phyloP scores from a whole-genome alignment of 1,284 basidiomycete species.

The Hypsizygus ulmarius region DNA sequence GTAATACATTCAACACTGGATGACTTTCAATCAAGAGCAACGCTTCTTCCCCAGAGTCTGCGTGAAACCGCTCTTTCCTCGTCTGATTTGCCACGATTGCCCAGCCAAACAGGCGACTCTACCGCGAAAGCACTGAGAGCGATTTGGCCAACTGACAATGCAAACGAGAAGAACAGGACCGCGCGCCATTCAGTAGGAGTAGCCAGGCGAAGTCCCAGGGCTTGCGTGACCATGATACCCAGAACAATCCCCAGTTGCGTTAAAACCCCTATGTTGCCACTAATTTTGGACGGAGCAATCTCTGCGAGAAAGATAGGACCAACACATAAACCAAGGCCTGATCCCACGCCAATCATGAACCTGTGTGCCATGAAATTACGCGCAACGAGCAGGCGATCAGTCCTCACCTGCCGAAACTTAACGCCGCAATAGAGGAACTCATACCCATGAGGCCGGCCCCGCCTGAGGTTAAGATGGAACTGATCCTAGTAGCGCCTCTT shows the following conservation, averaged over 20 bases:
- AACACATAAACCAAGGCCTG: slow-evolving; percentile 84
- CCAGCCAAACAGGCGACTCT: slow-evolving; percentile 71
- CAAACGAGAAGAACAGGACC: slow-evolving; percentile 68
- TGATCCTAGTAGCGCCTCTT: slow-evolving; percentile 59
- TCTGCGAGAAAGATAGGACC: slow-evolving; percentile 84
- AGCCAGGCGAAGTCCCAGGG: slow-evolving; percentile 61
- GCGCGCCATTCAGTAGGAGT: slow-evolving; percentile 70
- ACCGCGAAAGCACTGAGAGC: slow-evolving; percentile 49
- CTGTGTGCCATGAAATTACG: slow-evolving; percentile 37
- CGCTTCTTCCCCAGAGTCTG: slow-evolving; percentile 48
- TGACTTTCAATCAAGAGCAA: slow-evolving; percentile 2
- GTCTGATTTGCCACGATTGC: slow-evolving; percentile 45
- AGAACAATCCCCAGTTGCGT: slow-evolving; percentile 87
- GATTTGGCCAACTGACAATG: slow-evolving; percentile 59
- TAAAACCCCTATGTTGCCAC: slow-evolving; percentile 77
- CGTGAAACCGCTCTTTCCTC: slow-evolving; percentile 46
- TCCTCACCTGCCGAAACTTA: slow-evolving; percentile 67
- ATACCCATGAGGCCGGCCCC: slow-evolving; percentile 69
- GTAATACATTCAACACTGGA: neutral
- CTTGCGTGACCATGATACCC: slow-evolving; percentile 80
- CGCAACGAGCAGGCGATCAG: neutral
- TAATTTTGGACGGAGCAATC: slow-evolving; percentile 71
- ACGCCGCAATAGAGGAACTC: slow-evolving; percentile 52
- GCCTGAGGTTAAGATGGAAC: slow-evolving; percentile 53
- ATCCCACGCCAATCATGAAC: slow-evolving; percentile 75